phyloP scores from a whole-genome alignment of 345 rosid genomes.

The Brassica nigra region DNA sequence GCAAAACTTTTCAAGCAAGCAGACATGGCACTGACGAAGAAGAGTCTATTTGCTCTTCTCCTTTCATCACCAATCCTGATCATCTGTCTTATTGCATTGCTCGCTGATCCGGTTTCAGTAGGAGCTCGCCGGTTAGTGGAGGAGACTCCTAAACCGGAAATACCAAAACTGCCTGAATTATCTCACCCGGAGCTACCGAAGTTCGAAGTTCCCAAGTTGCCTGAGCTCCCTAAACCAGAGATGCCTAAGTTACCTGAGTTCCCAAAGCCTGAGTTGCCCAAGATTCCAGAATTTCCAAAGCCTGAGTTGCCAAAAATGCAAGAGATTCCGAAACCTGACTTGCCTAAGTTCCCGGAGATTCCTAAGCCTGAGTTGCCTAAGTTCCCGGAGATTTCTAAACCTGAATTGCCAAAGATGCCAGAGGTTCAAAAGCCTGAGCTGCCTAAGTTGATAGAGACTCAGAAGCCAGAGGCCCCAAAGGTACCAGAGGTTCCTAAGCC shows the following conservation, averaged over 20 bases:
- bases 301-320: conserved; percentile 12
- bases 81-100: conserved; percentile 28
- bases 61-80: conserved; percentile 32
- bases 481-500: background rate
- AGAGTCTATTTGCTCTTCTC: conserved; percentile 27
- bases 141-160: conserved; percentile 40
- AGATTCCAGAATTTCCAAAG: conserved; percentile 8
- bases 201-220: conserved; percentile 29
- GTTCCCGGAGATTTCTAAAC: conserved; percentile 7
- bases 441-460: conserved; percentile 17
- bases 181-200: conserved; percentile 40
- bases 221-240: conserved; percentile 36
- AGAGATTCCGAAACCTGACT: conserved; percentile 31
- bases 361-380: conserved; percentile 34
- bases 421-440: conserved; percentile 29
- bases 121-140: conserved; percentile 38
- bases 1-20: conserved; percentile 15
- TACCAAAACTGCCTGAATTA: conserved; percentile 35
- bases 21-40: conserved; percentile 37
- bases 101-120: conserved; percentile 24
- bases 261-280: conserved; percentile 38
- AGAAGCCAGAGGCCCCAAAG: conserved; percentile 12
- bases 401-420: conserved; percentile 2
- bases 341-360: conserved; percentile 11
- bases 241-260: conserved; percentile 26